These are phyloP conservation scores for Phyllosticta paracitricarpa DNA, from an alignment of 2,329 filamentous ascomycete species.

Conservation along the genomic window DNA sequence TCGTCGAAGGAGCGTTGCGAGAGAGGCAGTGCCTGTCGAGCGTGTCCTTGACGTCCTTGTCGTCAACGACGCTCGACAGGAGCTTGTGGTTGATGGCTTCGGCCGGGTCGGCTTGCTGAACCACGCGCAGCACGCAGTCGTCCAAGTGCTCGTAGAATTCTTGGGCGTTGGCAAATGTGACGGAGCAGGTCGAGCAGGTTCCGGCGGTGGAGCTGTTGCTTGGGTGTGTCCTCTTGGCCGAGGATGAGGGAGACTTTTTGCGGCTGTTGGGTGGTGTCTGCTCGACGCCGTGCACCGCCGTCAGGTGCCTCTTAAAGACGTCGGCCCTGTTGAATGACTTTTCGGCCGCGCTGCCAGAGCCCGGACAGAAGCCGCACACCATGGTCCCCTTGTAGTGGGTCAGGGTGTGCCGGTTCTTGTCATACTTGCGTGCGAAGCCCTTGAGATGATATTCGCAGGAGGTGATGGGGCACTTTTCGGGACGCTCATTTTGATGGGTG, in stretches of 20 bases:
- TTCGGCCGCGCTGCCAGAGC: conserved; percentile 76
- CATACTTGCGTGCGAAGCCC: conserved; percentile 89
- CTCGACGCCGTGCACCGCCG: conserved; percentile 82
- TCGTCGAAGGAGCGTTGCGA: conserved; percentile 46
- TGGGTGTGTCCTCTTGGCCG: conserved; percentile 54
- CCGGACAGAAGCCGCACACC: conserved; percentile 91
- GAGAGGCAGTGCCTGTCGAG: conserved; percentile 30
- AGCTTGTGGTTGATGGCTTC: conserved; percentile 35
- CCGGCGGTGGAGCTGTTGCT: conserved; percentile 65
- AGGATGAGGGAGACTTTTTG: conserved; percentile 49
- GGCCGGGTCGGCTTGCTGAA: conserved; percentile 35
- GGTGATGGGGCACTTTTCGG: conserved; percentile 87
- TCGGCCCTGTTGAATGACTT: conserved; percentile 95
- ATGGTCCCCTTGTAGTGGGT: conserved; percentile 97
- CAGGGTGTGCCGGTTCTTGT: conserved; percentile 88
- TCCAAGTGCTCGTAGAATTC: conserved; percentile 95
- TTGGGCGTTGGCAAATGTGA: conserved; percentile 75
- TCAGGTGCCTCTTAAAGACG: conserved; percentile 90
- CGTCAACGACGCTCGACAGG: conserved; percentile 30
- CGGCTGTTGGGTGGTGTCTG: conserved; percentile 87
- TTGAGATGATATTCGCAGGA: conserved; percentile 89
- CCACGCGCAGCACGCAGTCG: conserved; percentile 52
- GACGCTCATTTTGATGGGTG: conserved; percentile 81
- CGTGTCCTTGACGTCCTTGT: conserved; percentile 30
- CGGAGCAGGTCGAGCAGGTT: conserved; percentile 84